Conservation (phyloP, 306 rosid species). For the Fagus crenata region DNA sequence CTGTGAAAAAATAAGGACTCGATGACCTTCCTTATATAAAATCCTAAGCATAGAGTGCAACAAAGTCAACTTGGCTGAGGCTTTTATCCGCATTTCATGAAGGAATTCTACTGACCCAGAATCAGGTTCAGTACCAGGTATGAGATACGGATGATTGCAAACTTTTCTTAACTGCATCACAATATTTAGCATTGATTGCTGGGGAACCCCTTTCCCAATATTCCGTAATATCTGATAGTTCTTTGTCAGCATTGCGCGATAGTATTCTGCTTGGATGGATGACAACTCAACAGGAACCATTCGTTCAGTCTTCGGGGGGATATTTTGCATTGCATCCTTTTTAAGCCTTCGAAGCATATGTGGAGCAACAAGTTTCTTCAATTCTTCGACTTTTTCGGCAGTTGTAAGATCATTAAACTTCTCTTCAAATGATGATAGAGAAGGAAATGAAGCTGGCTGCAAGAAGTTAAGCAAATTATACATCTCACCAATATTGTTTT, state of each 20-base stretch:
- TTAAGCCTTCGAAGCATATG: slow-evolving; percentile 99
- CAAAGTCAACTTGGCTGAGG: slow-evolving; percentile 94
- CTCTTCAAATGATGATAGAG: slow-evolving; percentile 89
- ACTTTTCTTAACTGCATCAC: slow-evolving; percentile 99
- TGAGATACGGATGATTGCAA: slow-evolving; percentile 99
- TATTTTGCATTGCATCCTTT: slow-evolving; percentile 98
- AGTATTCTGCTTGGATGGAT: slow-evolving; percentile 98
- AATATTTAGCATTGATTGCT: slow-evolving; percentile 93
- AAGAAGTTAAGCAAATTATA: slow-evolving; percentile 96
- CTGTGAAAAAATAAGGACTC: slow-evolving; percentile 96
- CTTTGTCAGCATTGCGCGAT: slow-evolving; percentile 99
- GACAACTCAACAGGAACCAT: slow-evolving; percentile 99
- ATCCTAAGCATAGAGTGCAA: slow-evolving; percentile 95
- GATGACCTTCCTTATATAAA: slow-evolving; percentile 80
- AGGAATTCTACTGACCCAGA: slow-evolving; percentile 91
- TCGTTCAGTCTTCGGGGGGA: slow-evolving; percentile 99
- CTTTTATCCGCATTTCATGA: slow-evolving; percentile 99
- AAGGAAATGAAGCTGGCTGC: slow-evolving; percentile 98
- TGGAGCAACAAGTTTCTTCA: slow-evolving; percentile 98
- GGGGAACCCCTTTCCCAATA: slow-evolving; percentile 96
- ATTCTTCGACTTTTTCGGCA: slow-evolving; percentile 91
- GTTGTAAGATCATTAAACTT: slow-evolving; percentile 93
- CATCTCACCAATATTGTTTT: slow-evolving; percentile 99
- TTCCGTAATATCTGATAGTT: slow-evolving; percentile 92
- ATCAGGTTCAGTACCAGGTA: slow-evolving; percentile 98